Evolutionary conservation across 129 eudicot species (phyloP).

Genomic region (Arctium lappa): DNA sequence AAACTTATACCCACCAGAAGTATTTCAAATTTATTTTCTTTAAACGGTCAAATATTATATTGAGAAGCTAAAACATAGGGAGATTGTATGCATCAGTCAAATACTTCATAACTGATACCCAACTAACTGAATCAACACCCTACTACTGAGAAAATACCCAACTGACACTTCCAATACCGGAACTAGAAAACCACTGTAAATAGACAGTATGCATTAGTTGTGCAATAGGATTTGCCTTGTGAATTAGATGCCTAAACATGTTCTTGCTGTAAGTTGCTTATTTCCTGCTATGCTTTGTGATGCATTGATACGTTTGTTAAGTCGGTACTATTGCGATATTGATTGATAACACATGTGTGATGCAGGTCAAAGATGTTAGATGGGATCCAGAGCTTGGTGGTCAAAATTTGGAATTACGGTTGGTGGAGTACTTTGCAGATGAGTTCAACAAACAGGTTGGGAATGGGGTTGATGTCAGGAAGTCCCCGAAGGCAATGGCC

Average conservation of each 20-base stretch:
- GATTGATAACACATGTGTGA: constrained; percentile 15
- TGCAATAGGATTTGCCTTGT: background rate
- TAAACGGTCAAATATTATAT: background rate
- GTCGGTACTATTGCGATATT: constrained; percentile 3
- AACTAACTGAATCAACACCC: constrained; percentile 15
- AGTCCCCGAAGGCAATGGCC: constrained; percentile 94
- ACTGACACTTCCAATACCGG: background rate
- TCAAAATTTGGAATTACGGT: constrained; percentile 77
- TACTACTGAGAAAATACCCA: background rate
- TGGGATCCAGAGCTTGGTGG: constrained; percentile 99
- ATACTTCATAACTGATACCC: background rate
- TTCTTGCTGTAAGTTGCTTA: background rate
- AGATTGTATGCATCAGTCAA: background rate
- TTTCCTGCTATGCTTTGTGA: constrained; percentile 5
- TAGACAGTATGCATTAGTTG: background rate
- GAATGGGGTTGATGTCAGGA: constrained; percentile 82
- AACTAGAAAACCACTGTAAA: background rate
- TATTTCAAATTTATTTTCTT: background rate
- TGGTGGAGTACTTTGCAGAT: constrained; percentile 94
- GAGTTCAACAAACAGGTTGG: constrained; percentile 96
- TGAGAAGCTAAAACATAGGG: background rate
- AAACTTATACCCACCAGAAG: background rate
- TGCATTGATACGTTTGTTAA: background rate
- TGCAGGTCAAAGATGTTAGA: constrained; percentile 87
- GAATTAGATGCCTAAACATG: constrained; percentile 11